Conservation (phyloP, 2,329 filamentous ascomycete genomes). For the Monosporascus sp. region DNA sequence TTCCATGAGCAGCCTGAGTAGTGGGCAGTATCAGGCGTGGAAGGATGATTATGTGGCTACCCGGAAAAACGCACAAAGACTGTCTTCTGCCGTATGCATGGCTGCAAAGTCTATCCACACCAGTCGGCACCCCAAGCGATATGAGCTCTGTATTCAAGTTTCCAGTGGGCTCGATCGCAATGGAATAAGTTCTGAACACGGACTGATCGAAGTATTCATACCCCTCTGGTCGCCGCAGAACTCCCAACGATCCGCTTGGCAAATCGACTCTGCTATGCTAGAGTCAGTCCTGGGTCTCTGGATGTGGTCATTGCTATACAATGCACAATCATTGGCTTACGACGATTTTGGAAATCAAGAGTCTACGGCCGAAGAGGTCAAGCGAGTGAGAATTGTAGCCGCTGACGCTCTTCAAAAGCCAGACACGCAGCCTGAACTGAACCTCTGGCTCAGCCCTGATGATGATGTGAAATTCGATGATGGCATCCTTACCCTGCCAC, state of each 20-base stretch:
- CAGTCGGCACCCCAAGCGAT: not conserved
- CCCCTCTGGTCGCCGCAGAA: not conserved
- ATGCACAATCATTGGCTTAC: not conserved
- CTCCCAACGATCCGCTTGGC: conserved; percentile 4
- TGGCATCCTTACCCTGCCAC: not conserved
- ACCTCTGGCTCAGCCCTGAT: conserved; percentile 9
- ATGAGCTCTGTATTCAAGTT: not conserved
- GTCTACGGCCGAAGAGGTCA: not conserved
- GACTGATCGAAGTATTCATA: not conserved
- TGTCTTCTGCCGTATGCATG: not conserved
- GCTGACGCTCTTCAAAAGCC: not conserved
- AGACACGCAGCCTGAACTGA: conserved; percentile 5
- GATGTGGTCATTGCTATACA: conserved; percentile 8
- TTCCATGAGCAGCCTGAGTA: not conserved
- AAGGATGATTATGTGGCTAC: conserved; percentile 7
- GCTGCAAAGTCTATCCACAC: not conserved
- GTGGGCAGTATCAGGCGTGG: conserved; percentile 3
- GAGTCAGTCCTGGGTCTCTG: conserved; percentile 14
- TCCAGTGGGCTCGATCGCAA: no score
- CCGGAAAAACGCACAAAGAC: conserved; percentile 1
- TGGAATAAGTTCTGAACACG: not conserved
- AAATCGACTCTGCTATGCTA: conserved; percentile 8
- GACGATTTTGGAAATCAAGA: not conserved
- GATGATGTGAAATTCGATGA: not conserved
- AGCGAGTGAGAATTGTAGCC: not conserved